Conservation (phyloP, 805 yeast species). For the Teunomyces lycoperdinae region DNA sequence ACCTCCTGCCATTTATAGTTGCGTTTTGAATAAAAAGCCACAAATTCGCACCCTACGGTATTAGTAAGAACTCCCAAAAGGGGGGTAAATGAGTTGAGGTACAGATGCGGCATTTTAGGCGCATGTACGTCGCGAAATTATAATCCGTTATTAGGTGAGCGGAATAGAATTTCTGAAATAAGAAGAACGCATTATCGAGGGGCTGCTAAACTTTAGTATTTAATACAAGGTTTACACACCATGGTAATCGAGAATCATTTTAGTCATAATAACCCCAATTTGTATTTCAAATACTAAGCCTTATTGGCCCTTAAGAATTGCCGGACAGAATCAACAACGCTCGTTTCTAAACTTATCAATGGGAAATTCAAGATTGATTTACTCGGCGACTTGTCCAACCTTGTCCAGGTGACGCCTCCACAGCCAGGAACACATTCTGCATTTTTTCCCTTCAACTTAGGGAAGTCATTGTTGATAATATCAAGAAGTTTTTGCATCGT, state of each 20-base stretch:
- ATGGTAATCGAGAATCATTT: no score
- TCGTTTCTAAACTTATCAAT: conserved; percentile 35
- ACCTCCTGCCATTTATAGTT: neutral
- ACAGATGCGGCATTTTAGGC: neutral
- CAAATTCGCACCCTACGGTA: neutral
- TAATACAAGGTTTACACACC: no score
- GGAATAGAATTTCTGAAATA: no score
- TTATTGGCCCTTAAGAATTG: conserved; percentile 28
- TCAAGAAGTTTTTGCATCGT: conserved; percentile 29
- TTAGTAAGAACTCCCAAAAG: neutral
- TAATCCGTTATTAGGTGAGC: no score
- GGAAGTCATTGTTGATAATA: conserved; percentile 36
- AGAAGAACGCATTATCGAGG: no score
- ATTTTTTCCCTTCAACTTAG: conserved; percentile 42
- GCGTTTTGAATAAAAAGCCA: neutral
- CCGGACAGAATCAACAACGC: conserved; percentile 41
- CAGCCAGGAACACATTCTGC: conserved; percentile 40
- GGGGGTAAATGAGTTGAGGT: neutral
- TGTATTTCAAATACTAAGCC: no score
- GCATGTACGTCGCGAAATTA: neutral
- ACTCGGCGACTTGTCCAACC: conserved; percentile 36
- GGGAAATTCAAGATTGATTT: conserved; percentile 36
- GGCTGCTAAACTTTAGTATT: no score
- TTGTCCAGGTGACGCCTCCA: conserved; percentile 11
- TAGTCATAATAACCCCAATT: no score